Evolutionary conservation across 177 flowering plant species (phyloP), one percentile per base, ranked within the genome.

Genomic region (Vitis hybrid): DNA sequence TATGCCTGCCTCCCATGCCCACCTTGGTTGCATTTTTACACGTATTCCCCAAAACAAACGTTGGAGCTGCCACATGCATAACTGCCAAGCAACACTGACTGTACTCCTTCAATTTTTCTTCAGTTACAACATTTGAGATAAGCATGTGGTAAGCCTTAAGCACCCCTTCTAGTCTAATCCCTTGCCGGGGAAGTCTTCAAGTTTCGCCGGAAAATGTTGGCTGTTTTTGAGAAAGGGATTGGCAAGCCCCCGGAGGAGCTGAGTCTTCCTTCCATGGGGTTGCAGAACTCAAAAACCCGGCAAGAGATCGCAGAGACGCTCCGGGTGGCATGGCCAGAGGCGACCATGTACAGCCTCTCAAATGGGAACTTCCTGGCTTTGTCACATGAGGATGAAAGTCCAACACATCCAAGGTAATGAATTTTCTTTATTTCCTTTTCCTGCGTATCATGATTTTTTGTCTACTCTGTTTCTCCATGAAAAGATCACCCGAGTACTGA

Each of bases 201-300:
- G 29, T 56, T 11, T 59, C 29, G 56, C 66, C 9, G 26, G 50
- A 80, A 80, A 71, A 82, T 86, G 89, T 80, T 83, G 78, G 82
- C 83, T 0, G 78, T 81, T 69, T 86, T 82, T 59, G 83, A 79
- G 62, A 79, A 83, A 64, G 61, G 72, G 12, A 70, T 77, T n/a
- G 81, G 74, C 9, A 79, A 81, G 3, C 82, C 85, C n/a, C 85
- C 86, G 1, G 68, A 75, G 68, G 87, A 82, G 74, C 75, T 83
- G 15, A 58, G 66, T 53, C 71, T 83, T 72, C 81, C 83, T 60
- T 56, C 74, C 10, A 26, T 2, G 14, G 70, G 67, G 48, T 18
- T 29, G 3, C 26, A 60, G 0, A 45, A 8, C 0, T 45, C 53
- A 48, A 79, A 79, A 71, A 70, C 71, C 59, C 62, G 77, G n/a